Conservation (phyloP, 2,329 filamentous ascomycete species). For the Botryotinia globosa region DNA sequence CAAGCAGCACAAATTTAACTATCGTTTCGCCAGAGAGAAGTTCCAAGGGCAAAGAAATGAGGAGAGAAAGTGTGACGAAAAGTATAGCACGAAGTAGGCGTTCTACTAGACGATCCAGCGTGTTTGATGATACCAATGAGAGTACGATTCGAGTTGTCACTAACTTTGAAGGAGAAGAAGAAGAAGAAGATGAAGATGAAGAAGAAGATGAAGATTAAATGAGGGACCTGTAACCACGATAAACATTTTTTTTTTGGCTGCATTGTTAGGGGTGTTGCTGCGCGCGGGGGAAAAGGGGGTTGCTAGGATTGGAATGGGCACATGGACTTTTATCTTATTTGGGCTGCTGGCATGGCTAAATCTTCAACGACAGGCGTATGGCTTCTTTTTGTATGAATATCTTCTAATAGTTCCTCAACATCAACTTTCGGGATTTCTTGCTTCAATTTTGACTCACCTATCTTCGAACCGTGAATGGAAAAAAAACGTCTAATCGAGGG, state of each 20-base stretch:
- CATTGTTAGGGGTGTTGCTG: constrained; percentile 9
- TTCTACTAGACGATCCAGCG: constrained; percentile 14
- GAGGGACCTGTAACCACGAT: constrained; percentile 5
- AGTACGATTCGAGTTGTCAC: constrained; percentile 30
- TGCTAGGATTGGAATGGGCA: constrained; percentile 20
- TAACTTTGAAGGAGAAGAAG: constrained; percentile 20
- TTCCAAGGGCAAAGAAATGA: constrained; percentile 17
- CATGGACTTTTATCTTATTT: constrained; percentile 21
- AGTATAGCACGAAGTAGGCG: constrained; percentile 26
- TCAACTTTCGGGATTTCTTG: constrained; percentile 7
- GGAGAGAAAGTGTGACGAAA: constrained; percentile 25
- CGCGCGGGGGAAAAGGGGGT: constrained; percentile 9
- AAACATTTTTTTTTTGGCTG: constrained; percentile 14
- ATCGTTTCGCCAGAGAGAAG: constrained; percentile 26
- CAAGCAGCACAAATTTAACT: constrained; percentile 31
- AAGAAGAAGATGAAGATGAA: background rate
- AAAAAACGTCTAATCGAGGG: constrained; percentile 2
- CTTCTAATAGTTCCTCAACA: constrained; percentile 24
- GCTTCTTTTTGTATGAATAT: constrained; percentile 32
- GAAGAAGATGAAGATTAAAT: constrained; percentile 13
- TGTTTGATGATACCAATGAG: constrained; percentile 22
- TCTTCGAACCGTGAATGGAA: background rate
- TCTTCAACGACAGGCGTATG: constrained; percentile 32
- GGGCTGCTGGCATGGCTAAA: constrained; percentile 24
- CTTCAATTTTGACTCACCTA: background rate